Evolutionary conservation across 768 basidiomycete genomes (phyloP).

Genomic region (Tricholoma sp.): DNA sequence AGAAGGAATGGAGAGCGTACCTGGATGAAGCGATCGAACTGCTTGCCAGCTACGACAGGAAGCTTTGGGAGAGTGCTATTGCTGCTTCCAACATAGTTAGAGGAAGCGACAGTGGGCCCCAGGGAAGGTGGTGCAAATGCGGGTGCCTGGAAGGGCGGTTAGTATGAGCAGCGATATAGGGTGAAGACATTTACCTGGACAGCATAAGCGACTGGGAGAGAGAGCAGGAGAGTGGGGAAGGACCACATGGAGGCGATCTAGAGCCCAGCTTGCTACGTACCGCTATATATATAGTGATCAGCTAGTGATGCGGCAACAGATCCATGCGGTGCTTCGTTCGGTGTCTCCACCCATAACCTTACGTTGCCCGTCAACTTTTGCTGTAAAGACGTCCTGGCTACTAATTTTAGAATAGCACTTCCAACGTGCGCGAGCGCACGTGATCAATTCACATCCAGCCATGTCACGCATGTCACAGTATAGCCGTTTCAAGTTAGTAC

Average conservation of each 20-base stretch:
- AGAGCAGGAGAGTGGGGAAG: not conserved
- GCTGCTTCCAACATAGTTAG: not conserved
- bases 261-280: not conserved
- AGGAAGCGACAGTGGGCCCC: not conserved
- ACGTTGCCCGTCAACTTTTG: too few relatives aligned
- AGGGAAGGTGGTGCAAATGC: not conserved
- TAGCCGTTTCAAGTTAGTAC: not conserved
- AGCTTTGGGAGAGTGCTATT: not conserved
- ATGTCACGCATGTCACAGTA: too few relatives aligned
- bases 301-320: not conserved
- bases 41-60: constrained; percentile 17
- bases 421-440: too few relatives aligned
- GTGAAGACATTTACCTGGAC: not conserved
- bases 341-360: too few relatives aligned
- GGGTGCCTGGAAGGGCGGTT: not conserved
- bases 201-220: not conserved
- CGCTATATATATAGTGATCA: not conserved
- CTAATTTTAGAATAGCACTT: too few relatives aligned
- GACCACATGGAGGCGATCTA: not conserved
- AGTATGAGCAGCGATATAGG: not conserved
- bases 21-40: constrained; percentile 25
- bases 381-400: too few relatives aligned
- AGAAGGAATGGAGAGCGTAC: not conserved
- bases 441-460: too few relatives aligned
- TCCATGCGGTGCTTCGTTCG: too few relatives aligned